phyloP scores from a whole-genome alignment of 345 rosid species.

The Brassica incana region DNA sequence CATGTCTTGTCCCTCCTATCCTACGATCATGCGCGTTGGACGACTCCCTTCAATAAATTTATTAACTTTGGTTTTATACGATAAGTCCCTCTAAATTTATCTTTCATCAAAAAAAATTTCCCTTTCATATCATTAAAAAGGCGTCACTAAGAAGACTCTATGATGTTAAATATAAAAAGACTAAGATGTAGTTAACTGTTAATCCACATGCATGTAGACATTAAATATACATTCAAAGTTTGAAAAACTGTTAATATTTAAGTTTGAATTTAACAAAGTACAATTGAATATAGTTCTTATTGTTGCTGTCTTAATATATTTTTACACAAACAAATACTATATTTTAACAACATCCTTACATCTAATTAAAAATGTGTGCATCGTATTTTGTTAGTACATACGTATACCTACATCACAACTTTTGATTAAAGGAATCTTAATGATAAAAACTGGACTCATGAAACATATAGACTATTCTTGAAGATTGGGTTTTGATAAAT shows the following conservation, averaged over 20 bases:
- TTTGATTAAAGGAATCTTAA: neutral
- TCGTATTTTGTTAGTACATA: neutral
- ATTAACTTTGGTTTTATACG: neutral
- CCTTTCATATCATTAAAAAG: neutral
- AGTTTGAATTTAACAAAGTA: neutral
- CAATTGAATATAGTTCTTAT: neutral
- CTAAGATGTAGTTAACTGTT: constrained; percentile 2
- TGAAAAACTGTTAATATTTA: neutral
- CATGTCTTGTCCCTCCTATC: constrained; percentile 30
- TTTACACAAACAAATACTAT: neutral
- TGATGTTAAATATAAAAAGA: neutral
- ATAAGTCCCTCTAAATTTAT: neutral
- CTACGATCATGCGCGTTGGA: constrained; percentile 16
- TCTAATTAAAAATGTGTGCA: neutral
- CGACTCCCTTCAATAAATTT: neutral
- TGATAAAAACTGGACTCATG: neutral
- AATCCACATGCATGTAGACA: constrained; percentile 1
- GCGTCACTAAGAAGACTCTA: neutral
- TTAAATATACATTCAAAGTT: neutral
- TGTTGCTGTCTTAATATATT: neutral
- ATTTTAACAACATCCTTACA: neutral
- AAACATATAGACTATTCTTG: neutral
- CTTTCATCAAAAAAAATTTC: neutral
- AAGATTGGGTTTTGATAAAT: neutral
- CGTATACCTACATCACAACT: neutral